Evolutionary conservation across 2,329 filamentous ascomycete genomes (phyloP), one percentile per base, ranked within the genome.

Genomic region (Alternaria sp.): DNA sequence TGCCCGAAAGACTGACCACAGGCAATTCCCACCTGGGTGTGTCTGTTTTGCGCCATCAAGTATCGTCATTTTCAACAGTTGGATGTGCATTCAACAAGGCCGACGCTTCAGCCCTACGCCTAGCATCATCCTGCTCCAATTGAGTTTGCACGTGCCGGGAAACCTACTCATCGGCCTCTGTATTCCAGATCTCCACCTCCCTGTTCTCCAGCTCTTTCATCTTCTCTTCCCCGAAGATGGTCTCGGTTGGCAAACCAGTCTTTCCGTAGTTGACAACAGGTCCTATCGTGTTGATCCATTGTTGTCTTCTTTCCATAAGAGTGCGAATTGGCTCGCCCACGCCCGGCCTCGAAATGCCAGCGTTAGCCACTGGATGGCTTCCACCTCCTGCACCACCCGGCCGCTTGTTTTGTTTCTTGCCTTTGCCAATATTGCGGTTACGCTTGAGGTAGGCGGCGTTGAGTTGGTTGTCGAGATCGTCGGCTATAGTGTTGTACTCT

Each of bases 401-500:
- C 5, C 90, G 84, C 76, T 96, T 94, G 30, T 84, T 84, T 58
- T 93, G 90, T 81, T 96, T 97, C 79, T 96, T 96, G 78, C 89
- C 93, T 82, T 98, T 96, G 77, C 94, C 92, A 81, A 98, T 90
- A 0, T 93, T 97, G 47, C 95, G 89, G 28, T 94, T 98, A 24
- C 95, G 91, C 82, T 99, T 99, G 44, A 96, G 88, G 75, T 98
- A 99, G 4, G 95, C 94, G 52, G 92, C 90, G 75, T 98, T 94
- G 42, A 98, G 93, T 76, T 98, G 95, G 42, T 89, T 89, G 82
- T 99, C 95, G 22, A 99, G 88, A 77, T 99, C 95, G 76, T 99
- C 95, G 51, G 96, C 90, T 70, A 99, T 99, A 57, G 93, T 97
- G 77, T 90, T 91, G 82, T 97, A 99, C 77, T 99, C 95, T 75